Percentiles rank a stretch among this genome's conserved stretches.
Evolutionary conservation across 1,139 yeast species (phyloP).

Genomic region (Yamadazyma buinensis): DNA sequence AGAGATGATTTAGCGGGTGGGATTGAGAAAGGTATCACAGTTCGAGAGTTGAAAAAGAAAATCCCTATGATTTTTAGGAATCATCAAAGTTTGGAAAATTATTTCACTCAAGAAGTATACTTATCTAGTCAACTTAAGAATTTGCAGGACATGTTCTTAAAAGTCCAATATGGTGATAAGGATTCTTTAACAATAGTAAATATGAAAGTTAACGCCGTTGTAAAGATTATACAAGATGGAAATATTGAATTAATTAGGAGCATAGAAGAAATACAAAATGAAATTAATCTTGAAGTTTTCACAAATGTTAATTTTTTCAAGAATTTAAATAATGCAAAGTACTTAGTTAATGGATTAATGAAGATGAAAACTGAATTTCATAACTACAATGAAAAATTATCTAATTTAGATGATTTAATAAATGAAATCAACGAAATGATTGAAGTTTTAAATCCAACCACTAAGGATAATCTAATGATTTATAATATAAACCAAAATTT

Average conservation of each 20-base stretch:
- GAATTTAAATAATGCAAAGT: conserved; percentile 12
- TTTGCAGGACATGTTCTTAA: conserved; percentile 5
- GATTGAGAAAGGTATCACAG: background rate
- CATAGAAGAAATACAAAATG: conserved; percentile 7
- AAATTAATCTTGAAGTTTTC: conserved; percentile 12
- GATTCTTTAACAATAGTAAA: conserved; percentile 2
- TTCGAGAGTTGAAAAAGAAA: conserved; percentile 9
- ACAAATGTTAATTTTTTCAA: conserved; percentile 12
- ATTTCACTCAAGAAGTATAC: conserved; percentile 17
- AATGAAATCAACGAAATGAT: conserved; percentile 13
- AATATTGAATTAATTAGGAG: conserved; percentile 2
- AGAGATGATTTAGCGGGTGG: no score
- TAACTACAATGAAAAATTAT: conserved; percentile 8
- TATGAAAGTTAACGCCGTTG: conserved; percentile 5
- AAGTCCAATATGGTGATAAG: background rate
- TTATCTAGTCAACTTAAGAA: conserved; percentile 16
- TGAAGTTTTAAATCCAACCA: background rate
- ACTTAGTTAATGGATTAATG: conserved; percentile 13
- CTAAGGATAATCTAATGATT: conserved; percentile 1
- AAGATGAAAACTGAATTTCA: conserved; percentile 10
- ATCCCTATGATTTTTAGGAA: conserved; percentile 13
- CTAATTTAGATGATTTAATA: conserved; percentile 11
- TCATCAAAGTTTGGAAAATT: conserved; percentile 8
- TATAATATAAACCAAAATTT: conserved; percentile 11
- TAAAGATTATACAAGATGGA: conserved; percentile 5